Percentiles rank a stretch among this genome's conserved stretches.
These are phyloP conservation scores for Dictyostelium discoideum DNA, from an alignment of 78 protist genomes.

Conservation along the genomic window dicty_2.7 NC_007091.3:763001-763500, in stretches of 20 bases:
- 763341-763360: constrained; percentile 57
- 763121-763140: constrained; percentile 68
- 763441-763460: constrained; percentile 44
- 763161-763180: constrained; percentile 66
- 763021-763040: constrained; percentile 81
- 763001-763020: constrained; percentile 83
- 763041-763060: constrained; percentile 67
- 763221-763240: constrained; percentile 69
- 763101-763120: constrained; percentile 7
- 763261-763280: constrained; percentile 88
- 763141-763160: constrained; percentile 82
- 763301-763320: constrained; percentile 50
- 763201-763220: constrained; percentile 81
- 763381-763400: constrained; percentile 73
- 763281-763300: constrained; percentile 89
- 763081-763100: constrained; percentile 81
- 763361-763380: constrained; percentile 60
- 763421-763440: constrained; percentile 80
- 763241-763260: constrained; percentile 57
- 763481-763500: constrained; percentile 73
- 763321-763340: constrained; percentile 87
- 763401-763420: constrained; percentile 55
- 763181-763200: constrained; percentile 90
- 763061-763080: constrained; percentile 85
- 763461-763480: constrained; percentile 78